These are phyloP conservation scores for Coleophoma crateriformis DNA, from an alignment of 2,329 filamentous ascomycete genomes.

Conservation along the genomic window DNA sequence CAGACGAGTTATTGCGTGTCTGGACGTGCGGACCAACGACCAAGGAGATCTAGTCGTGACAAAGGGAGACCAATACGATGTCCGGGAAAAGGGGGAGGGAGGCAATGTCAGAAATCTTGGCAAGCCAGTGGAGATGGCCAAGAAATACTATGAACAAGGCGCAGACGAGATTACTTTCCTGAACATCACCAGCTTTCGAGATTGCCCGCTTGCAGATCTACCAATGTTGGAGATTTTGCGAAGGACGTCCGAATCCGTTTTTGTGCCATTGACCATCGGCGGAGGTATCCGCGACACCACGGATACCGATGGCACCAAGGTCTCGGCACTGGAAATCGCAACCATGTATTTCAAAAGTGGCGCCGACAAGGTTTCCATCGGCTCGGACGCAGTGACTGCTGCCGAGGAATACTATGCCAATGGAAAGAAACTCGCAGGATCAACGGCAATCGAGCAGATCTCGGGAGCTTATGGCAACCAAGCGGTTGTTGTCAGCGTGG, in stretches of 20 bases:
- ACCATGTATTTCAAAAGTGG: conserved; percentile 97
- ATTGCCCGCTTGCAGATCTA: conserved; percentile 84
- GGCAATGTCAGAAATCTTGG: conserved; percentile 83
- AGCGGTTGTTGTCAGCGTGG: conserved; percentile 92
- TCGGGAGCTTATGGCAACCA: conserved; percentile 91
- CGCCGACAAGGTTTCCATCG: conserved; percentile 96
- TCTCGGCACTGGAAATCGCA: conserved; percentile 89
- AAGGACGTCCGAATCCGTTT: conserved; percentile 82
- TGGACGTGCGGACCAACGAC: conserved; percentile 94
- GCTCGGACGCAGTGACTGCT: conserved; percentile 87
- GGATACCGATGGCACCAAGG: conserved; percentile 78
- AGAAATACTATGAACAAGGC: conserved; percentile 90
- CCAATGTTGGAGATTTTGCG: conserved; percentile 95
- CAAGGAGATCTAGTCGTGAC: conserved; percentile 93
- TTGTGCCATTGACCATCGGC: conserved; percentile 92
- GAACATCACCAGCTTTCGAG: conserved; percentile 97
- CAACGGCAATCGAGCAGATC: conserved; percentile 93
- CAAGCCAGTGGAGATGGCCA: conserved; percentile 93
- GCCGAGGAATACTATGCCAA: conserved; percentile 83
- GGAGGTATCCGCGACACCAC: conserved; percentile 92
- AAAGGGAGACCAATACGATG: conserved; percentile 98
- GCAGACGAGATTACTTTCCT: conserved; percentile 96
- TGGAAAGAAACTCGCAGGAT: conserved; percentile 65
- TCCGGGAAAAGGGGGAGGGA: conserved; percentile 73
- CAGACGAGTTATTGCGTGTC: conserved; percentile 88